Base-by-base conservation (phyloP, 305 asterid genomes). In the Vinca major region DNA sequence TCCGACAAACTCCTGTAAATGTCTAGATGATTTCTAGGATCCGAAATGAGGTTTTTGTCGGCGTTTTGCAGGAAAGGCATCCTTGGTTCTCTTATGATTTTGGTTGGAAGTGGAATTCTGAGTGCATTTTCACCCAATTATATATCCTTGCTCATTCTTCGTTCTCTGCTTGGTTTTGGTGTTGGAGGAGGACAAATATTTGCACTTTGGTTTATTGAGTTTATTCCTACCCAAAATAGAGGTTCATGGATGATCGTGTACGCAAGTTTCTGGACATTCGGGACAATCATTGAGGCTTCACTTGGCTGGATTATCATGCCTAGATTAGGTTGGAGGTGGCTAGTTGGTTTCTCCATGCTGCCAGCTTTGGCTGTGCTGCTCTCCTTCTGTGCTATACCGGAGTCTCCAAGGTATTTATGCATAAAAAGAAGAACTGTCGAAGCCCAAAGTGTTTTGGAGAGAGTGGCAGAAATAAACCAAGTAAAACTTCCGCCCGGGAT, bases 241-340 rank as follows among this genome's bases (percentile, higher is more conserved):
- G 88, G 86, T 63, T 73, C 78, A 63, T 84, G 88, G 86, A 72
- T 69, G 79, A 73, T 81, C 21, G 49, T 68, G 19, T 54, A 79
- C 14, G 14, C 76, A 48, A 37, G 67, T 73, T 84, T 84, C 71
- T 84, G 83, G 83, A 79, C 74, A 37, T 63, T 79, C 64, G 88
- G 85, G 66, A 73, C 77, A 13, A 8, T 81, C 19, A 40, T 77
- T 48, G 88, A 82, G 73, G 86, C 88, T 62, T 69, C 77, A 47
- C 81, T 84, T 53, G 86, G 82, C 4, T 84, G 86, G 85, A 85
- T 84, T 7, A 53, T 79, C 65, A 79, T 79, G 80, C 80, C 83
- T 39, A 68, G 64, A 21, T 58, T 68, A 41, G 78, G 83, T 65
- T 79, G 83, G 83, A 75, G 83, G 62, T 79, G 83, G 83, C 75